These are phyloP conservation scores for Scedosporium apiospermum DNA, from an alignment of 2,329 filamentous ascomycete species.

Conservation along the genomic window DNA sequence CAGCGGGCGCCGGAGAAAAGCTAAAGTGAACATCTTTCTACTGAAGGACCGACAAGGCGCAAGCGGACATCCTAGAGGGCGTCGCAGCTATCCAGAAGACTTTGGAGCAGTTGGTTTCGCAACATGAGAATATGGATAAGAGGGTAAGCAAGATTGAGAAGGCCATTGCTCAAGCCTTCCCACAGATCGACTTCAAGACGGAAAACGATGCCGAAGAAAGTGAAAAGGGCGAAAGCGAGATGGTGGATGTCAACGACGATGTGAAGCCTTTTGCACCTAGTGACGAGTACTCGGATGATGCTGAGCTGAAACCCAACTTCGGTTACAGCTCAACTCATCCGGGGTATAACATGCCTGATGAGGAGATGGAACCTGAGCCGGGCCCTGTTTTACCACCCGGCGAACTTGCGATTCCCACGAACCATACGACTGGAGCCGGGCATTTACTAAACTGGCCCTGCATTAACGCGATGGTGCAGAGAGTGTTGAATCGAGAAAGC, in stretches of 20 bases:
- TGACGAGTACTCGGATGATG: background rate
- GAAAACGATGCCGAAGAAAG: background rate
- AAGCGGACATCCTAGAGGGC: slow-evolving; percentile 50
- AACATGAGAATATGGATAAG: slow-evolving; percentile 3
- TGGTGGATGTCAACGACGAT: slow-evolving; percentile 3
- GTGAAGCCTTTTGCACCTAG: background rate
- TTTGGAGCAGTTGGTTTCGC: slow-evolving; percentile 14
- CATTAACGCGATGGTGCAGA: slow-evolving; percentile 53
- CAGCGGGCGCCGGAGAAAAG: background rate
- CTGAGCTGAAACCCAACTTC: background rate
- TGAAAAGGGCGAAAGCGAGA: background rate
- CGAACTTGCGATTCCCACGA: slow-evolving; percentile 64
- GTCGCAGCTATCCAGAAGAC: slow-evolving; percentile 31
- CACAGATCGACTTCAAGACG: slow-evolving; percentile 7
- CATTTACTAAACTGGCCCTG: slow-evolving; percentile 65
- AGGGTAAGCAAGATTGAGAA: slow-evolving; percentile 9
- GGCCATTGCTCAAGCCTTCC: slow-evolving; percentile 9
- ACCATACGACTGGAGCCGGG: slow-evolving; percentile 86
- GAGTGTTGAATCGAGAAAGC: slow-evolving; percentile 35
- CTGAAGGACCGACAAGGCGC: slow-evolving; percentile 47
- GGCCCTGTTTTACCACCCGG: slow-evolving; percentile 44
- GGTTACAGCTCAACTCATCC: slow-evolving; percentile 13
- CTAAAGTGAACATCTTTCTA: background rate
- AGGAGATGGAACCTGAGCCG: slow-evolving; percentile 34
- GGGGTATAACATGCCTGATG: slow-evolving; percentile 30